phyloP scores from a whole-genome alignment of 202 grass and related monocot species.

The Tripidium arundinaceum region DNA sequence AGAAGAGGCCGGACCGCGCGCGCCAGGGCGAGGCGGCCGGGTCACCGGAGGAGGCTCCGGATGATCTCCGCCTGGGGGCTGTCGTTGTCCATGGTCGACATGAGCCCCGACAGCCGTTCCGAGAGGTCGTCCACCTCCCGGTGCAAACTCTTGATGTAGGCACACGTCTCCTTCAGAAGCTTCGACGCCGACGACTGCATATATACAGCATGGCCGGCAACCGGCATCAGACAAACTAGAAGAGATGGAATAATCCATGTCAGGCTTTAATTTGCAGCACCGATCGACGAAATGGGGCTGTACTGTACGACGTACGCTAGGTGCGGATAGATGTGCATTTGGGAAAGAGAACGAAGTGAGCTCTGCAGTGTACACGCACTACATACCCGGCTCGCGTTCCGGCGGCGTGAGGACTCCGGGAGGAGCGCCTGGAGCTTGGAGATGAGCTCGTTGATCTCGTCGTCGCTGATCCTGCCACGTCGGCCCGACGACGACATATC shows the following conservation, averaged over 20 bases:
- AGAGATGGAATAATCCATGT: background rate
- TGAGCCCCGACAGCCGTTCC: slow-evolving; percentile 63
- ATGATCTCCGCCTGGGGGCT: slow-evolving; percentile 88
- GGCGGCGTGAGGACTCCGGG: slow-evolving; percentile 62
- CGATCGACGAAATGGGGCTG: background rate
- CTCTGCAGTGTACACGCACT: background rate
- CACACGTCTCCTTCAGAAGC: slow-evolving; percentile 91
- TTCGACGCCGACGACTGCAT: slow-evolving; percentile 75
- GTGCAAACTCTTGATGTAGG: slow-evolving; percentile 83
- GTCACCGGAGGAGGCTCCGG: slow-evolving; percentile 57
- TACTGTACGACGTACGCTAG: background rate
- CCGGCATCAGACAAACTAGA: slow-evolving; percentile 8
- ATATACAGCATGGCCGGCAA: background rate
- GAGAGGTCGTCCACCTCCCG: slow-evolving; percentile 75
- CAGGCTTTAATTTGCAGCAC: background rate
- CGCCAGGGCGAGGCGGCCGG: background rate
- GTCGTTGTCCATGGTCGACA: slow-evolving; percentile 60
- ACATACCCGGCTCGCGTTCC: slow-evolving; percentile 54
- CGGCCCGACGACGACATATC: slow-evolving; percentile 62
- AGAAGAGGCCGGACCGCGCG: background rate
- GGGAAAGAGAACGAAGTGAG: background rate
- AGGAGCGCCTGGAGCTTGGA: slow-evolving; percentile 74
- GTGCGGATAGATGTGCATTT: background rate
- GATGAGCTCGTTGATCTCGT: slow-evolving; percentile 91
- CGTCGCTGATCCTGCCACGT: slow-evolving; percentile 74